phyloP scores from a whole-genome alignment of 2,329 filamentous ascomycete species.

The Venturia aucupariae region DNA sequence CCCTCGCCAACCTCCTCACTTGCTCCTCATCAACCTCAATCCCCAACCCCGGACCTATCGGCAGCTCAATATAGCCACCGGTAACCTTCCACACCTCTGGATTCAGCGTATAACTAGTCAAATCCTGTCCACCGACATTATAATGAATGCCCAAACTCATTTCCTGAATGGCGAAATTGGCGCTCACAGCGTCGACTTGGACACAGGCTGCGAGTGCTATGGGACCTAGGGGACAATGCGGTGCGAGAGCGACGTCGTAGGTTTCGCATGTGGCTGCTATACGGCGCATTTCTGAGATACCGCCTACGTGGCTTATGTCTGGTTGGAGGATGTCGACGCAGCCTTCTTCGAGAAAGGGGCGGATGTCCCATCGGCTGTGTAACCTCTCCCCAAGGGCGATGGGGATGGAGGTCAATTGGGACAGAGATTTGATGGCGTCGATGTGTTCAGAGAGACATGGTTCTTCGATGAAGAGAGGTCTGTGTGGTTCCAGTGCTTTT shows the following conservation, averaged over 20 bases:
- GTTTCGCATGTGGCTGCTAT: constrained; percentile 64
- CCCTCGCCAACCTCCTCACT: background rate
- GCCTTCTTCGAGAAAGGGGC: constrained; percentile 54
- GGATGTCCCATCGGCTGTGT: constrained; percentile 64
- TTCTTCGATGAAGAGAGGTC: constrained; percentile 68
- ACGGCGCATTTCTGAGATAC: constrained; percentile 60
- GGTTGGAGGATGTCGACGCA: constrained; percentile 57
- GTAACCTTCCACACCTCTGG: constrained; percentile 55
- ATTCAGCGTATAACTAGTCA: constrained; percentile 55
- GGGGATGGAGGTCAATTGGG: constrained; percentile 48
- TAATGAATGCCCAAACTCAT: constrained; percentile 77
- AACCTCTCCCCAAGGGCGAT: constrained; percentile 66
- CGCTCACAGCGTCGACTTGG: constrained; percentile 51
- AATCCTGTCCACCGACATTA: constrained; percentile 40
- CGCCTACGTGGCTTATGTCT: constrained; percentile 62
- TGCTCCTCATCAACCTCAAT: background rate
- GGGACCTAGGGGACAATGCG: constrained; percentile 64
- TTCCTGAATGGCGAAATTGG: constrained; percentile 64
- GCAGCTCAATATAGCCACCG: constrained; percentile 55
- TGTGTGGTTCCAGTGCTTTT: constrained; percentile 54
- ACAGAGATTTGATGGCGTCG: constrained; percentile 54
- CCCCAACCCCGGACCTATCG: background rate
- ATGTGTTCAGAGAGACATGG: constrained; percentile 61
- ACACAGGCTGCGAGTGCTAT: constrained; percentile 63
- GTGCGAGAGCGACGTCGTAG: constrained; percentile 64